A percentile compares a stretch with the other conserved stretches of the same genome.
phyloP scores from a whole-genome alignment of 2,329 filamentous ascomycete species.

The Colletotrichum cordylinicola region DNA sequence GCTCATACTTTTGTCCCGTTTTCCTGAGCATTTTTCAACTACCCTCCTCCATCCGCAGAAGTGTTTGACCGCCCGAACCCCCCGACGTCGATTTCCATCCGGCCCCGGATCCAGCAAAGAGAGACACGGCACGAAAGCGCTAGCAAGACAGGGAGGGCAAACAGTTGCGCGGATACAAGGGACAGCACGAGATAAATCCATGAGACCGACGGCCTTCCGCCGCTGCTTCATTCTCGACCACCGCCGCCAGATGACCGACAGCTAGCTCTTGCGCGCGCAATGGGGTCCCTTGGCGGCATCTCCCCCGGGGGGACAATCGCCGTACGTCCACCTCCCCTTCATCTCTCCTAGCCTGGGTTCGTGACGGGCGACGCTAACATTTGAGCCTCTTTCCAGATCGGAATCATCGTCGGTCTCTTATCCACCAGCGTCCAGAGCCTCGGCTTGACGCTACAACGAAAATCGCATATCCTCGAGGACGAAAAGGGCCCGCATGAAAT shows the following conservation, averaged over 20 bases:
- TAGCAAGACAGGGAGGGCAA: not conserved
- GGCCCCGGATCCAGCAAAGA: not conserved
- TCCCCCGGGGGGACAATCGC: constrained; percentile 80
- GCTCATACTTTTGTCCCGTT: not conserved
- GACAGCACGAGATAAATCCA: constrained; percentile 2
- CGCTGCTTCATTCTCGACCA: constrained; percentile 2
- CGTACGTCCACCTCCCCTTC: constrained; percentile 51
- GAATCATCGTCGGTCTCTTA: constrained; percentile 89
- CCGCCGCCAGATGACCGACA: constrained; percentile 53
- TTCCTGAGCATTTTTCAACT: not conserved
- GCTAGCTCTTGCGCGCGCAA: constrained; percentile 49
- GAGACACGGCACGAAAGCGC: not conserved
- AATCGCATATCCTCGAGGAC: constrained; percentile 97
- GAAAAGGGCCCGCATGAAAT: constrained; percentile 83
- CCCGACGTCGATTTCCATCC: not conserved
- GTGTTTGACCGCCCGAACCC: not conserved
- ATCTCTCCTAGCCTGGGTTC: not conserved
- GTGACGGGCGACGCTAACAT: not conserved
- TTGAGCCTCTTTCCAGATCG: constrained; percentile 63
- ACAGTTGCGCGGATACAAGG: not conserved
- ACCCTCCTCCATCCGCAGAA: not conserved
- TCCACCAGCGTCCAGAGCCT: constrained; percentile 96
- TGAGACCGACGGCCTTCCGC: constrained; percentile 15
- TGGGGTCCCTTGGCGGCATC: constrained; percentile 77
- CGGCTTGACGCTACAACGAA: constrained; percentile 93